These are phyloP conservation scores for Trichosporon ovoides DNA, from an alignment of 1,284 basidiomycete genomes.

Conservation along the genomic window DNA sequence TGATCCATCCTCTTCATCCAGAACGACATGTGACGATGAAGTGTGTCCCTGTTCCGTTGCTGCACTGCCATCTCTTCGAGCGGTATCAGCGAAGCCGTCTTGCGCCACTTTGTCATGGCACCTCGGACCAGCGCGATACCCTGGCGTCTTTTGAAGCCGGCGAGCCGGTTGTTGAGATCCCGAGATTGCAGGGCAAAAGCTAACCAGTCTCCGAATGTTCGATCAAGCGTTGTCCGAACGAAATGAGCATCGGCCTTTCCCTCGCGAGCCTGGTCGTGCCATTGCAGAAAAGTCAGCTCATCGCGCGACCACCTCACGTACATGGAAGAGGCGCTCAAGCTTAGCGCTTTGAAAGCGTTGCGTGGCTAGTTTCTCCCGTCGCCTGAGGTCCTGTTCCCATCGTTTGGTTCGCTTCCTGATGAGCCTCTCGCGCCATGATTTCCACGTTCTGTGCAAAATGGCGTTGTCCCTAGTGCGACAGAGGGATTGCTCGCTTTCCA, in stretches of 20 bases:
- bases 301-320: slow-evolving; percentile 13
- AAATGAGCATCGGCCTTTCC: slow-evolving; percentile 19
- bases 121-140: background rate
- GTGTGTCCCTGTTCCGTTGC: slow-evolving; percentile 2
- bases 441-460: slow-evolving; percentile 16
- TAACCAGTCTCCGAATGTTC: slow-evolving; percentile 12
- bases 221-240: background rate
- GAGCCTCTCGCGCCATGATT: slow-evolving; percentile 26
- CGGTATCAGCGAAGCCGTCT: slow-evolving; percentile 12
- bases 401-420: slow-evolving; percentile 25
- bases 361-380: slow-evolving; percentile 16
- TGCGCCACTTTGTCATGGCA: slow-evolving; percentile 18
- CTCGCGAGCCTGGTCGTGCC: slow-evolving; percentile 13
- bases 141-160: background rate
- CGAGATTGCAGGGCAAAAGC: slow-evolving; percentile 7
- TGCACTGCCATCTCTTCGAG: slow-evolving; percentile 12
- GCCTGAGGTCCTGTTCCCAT: slow-evolving; percentile 36
- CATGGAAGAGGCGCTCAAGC: slow-evolving; percentile 19
- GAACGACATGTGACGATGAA: background rate
- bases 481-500: slow-evolving; percentile 16
- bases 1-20: background rate
- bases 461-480: background rate
- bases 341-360: background rate
- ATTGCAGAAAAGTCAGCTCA: slow-evolving; percentile 12
- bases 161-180: background rate